Evolutionary conservation across 2,329 filamentous ascomycete species (phyloP).

Genomic region (Aspergillus flavus): DNA sequence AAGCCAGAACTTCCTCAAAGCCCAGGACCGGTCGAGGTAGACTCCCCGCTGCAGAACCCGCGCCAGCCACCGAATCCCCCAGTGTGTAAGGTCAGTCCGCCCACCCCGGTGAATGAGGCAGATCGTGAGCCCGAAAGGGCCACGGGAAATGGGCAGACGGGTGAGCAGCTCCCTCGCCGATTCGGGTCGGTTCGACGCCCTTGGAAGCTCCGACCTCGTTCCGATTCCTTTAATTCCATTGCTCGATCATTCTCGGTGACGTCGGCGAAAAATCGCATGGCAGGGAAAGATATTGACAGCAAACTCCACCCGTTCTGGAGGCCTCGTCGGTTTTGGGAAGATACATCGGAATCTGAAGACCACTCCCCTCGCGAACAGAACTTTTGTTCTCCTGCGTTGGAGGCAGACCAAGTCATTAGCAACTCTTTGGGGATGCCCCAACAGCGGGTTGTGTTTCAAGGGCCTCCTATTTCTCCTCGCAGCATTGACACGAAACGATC

Average conservation of each 20-base stretch:
- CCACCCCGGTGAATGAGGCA: constrained; percentile 51
- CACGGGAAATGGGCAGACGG: constrained; percentile 19
- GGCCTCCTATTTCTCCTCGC: constrained; percentile 37
- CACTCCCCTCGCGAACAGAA: constrained; percentile 25
- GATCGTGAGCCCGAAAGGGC: constrained; percentile 40
- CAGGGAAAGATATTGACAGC: constrained; percentile 49
- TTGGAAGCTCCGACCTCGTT: constrained; percentile 39
- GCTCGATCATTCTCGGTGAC: constrained; percentile 43
- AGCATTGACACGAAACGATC: constrained; percentile 34
- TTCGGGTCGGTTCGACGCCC: constrained; percentile 43
- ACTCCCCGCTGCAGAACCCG: constrained; percentile 62
- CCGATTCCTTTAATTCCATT: constrained; percentile 43
- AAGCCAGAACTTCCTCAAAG: constrained; percentile 32
- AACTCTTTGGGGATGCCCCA: constrained; percentile 61
- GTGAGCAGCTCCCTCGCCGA: constrained; percentile 30
- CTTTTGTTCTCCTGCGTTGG: not conserved
- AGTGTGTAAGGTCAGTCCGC: constrained; percentile 57
- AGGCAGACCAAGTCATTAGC: constrained; percentile 50
- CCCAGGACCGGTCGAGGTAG: constrained; percentile 36
- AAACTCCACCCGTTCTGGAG: constrained; percentile 65
- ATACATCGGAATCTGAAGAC: constrained; percentile 48
- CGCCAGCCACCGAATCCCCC: constrained; percentile 61
- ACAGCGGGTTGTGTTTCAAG: constrained; percentile 48
- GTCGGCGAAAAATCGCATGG: constrained; percentile 46
- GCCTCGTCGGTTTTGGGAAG: constrained; percentile 65